Percentiles rank a stretch among this genome's conserved stretches.
These are phyloP conservation scores for Crithidia brevicula DNA, from an alignment of 208 protist genomes.

Conservation along the genomic window DNA sequence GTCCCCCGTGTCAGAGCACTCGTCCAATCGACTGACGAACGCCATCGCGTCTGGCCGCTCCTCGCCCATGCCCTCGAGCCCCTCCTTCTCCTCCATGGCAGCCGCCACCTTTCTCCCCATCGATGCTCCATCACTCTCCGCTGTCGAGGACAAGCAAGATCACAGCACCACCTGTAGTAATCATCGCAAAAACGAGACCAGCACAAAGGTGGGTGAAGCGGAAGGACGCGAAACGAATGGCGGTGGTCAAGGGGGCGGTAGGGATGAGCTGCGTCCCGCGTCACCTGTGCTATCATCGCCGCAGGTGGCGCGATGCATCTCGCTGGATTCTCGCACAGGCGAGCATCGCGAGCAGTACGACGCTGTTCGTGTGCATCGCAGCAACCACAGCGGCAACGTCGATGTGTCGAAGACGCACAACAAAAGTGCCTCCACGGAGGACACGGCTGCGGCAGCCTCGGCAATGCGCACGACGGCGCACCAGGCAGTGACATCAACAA, in stretches of 20 bases:
- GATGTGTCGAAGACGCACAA: no score
- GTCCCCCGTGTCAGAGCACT: slow-evolving; percentile 15
- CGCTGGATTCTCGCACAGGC: not conserved
- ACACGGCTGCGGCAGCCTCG: no score
- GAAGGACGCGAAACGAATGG: no score
- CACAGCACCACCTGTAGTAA: slow-evolving; percentile 4
- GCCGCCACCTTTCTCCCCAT: not conserved
- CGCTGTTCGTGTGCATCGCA: no score
- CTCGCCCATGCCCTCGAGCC: slow-evolving; percentile 1
- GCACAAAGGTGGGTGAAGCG: no score
- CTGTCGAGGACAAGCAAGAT: not conserved
- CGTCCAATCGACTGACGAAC: slow-evolving; percentile 9
- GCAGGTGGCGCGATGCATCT: slow-evolving; percentile 5
- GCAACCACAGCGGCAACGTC: no score
- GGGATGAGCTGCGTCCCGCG: not conserved
- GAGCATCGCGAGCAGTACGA: no score
- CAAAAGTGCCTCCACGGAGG: no score
- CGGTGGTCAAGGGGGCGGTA: not conserved
- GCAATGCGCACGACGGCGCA: no score
- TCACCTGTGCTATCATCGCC: not conserved
- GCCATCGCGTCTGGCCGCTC: slow-evolving; percentile 18
- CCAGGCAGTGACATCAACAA: no score
- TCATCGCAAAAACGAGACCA: no score
- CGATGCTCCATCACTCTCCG: not conserved
- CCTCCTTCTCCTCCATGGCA: not conserved